phyloP scores from a whole-genome alignment of 208 protist species.

The Wallacemonas sp. region DNA sequence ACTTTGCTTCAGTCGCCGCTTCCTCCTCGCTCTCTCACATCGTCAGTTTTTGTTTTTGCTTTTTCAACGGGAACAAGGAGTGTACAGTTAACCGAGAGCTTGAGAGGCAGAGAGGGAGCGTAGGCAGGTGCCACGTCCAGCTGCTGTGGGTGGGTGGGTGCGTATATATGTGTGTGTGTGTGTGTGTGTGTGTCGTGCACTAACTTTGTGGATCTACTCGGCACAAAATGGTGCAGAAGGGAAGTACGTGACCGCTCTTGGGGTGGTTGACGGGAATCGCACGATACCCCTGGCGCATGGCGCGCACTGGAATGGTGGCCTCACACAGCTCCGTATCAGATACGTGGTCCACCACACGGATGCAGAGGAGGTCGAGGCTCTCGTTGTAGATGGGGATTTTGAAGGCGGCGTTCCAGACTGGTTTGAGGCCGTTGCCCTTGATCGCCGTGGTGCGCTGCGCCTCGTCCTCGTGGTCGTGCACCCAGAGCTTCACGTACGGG shows the following conservation, averaged over 20 bases:
- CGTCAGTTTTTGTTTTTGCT: too few species aligned
- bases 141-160: too few species aligned
- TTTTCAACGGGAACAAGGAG: too few species aligned
- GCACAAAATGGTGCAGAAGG: slow-evolving; percentile 41
- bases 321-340: slow-evolving; percentile 39
- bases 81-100: too few species aligned
- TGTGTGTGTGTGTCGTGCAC: neutral
- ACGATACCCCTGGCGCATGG: slow-evolving; percentile 49
- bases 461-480: slow-evolving; percentile 33
- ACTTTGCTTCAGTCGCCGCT: too few species aligned
- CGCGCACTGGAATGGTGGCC: slow-evolving; percentile 37
- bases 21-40: too few species aligned
- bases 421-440: slow-evolving; percentile 51
- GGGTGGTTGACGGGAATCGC: slow-evolving; percentile 43
- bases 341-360: slow-evolving; percentile 27
- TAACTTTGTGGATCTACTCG: slow-evolving; percentile 8
- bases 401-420: slow-evolving; percentile 52
- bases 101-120: too few species aligned
- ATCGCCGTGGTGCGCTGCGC: slow-evolving; percentile 25
- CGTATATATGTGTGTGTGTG: too few species aligned
- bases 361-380: slow-evolving; percentile 48
- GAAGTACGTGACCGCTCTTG: slow-evolving; percentile 20
- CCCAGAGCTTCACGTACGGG: slow-evolving; percentile 41
- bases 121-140: too few species aligned
- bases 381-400: slow-evolving; percentile 27